A percentile compares a stretch with the other conserved stretches of the same genome.
Conservation (phyloP, 208 protist genomes). For the Trypanosoma rangeli region DNA sequence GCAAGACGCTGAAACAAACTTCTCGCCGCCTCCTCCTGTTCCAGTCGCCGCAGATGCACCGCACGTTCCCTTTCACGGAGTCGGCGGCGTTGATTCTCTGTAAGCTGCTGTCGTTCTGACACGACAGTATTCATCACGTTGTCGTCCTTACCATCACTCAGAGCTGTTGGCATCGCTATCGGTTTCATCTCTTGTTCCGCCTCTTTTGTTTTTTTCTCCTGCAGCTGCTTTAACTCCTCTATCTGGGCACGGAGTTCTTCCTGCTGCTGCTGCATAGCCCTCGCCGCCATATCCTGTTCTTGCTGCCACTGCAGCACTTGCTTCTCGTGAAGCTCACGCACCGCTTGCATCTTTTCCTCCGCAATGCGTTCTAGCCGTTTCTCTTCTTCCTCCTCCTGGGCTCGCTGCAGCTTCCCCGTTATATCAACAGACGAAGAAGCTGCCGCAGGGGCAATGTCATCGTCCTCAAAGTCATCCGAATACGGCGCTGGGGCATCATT, state of each 20-base stretch:
- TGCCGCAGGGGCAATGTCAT: constrained; percentile 38
- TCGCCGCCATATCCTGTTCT: constrained; percentile 33
- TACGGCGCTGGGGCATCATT: constrained; percentile 35
- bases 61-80: constrained; percentile 75
- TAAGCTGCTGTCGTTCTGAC: constrained; percentile 2
- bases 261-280: constrained; percentile 17
- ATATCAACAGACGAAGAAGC: constrained; percentile 16
- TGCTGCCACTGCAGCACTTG: constrained; percentile 39
- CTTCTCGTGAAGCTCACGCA: constrained; percentile 41
- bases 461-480: constrained; percentile 74
- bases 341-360: constrained; percentile 32
- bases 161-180: not conserved
- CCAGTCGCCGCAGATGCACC: constrained; percentile 50
- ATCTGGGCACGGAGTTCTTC: constrained; percentile 37
- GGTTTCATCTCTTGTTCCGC: constrained; percentile 16
- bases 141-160: not conserved
- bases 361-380: constrained; percentile 35
- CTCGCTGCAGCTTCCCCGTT: constrained; percentile 23
- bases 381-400: constrained; percentile 27
- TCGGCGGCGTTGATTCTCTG: constrained; percentile 60
- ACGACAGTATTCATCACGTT: constrained; percentile 11
- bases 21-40: constrained; percentile 83
- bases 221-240: constrained; percentile 38
- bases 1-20: constrained; percentile 84
- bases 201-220: constrained; percentile 27